Base-by-base conservation (phyloP, 192 early-diverging fungal species). In the Backusella morwellensis region DNA sequence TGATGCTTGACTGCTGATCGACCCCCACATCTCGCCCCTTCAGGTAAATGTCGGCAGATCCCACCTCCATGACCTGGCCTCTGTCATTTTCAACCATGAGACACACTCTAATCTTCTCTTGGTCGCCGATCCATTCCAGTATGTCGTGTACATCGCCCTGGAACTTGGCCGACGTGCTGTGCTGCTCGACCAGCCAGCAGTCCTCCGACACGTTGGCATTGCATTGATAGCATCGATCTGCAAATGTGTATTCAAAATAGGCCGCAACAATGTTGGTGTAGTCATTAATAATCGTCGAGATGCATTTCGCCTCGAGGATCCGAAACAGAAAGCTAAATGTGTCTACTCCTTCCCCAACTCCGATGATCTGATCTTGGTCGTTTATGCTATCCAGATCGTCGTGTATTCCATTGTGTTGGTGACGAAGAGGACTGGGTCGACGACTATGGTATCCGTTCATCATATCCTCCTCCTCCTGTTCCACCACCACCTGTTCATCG, bases 211-310 rank as follows among this genome's bases (percentile, higher is more conserved):
- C 36, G 15, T 66, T 26, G 14, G 52, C 73, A 36, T 14, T 12
- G 14, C 54, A 66, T 63, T 66, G 35, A 66, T 66, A 56, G 15
- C 42, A 35, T 74, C 42, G 41, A 59, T 38, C 54, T 11, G 35
- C 73, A 74, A 74, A 74, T 26, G 35, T 35, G 29, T 41, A 74
- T 66, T 66, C 32, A 66, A 74, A 74, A 34, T 36, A 66, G 3
- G 35, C 54, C 0, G 32, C 34, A 1, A 23, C 35, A 32, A 66
- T 66, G n/a, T 74, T 17, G n/a, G 35, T 23, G 14, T 59, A 66
- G 1, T 21, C 52, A 7, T 74, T 7, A 5, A 56, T 38, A 6
- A 74, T 32, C 1, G 54, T 35, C 4, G 73, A 56, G 26, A 74
- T 41, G 40, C 59, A 29, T 35, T 66, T 35, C 1, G 73, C 73